Evolutionary conservation across 2,329 filamentous ascomycete species (phyloP).

Genomic region (Eutypella sp.): DNA sequence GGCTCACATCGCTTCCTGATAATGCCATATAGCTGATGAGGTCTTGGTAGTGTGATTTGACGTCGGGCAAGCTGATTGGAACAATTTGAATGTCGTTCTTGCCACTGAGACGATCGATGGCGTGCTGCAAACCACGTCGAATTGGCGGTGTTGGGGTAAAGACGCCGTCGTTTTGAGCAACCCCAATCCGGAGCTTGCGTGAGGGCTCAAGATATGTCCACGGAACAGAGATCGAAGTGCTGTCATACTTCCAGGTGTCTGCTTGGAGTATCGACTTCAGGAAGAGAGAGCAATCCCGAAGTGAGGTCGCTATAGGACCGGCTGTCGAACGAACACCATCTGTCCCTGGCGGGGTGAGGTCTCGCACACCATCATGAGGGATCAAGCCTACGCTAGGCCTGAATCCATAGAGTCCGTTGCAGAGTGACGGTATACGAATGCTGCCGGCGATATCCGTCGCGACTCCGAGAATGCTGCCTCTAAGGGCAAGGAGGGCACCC

Average conservation of each 20-base stretch:
- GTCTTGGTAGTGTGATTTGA: constrained; percentile 46
- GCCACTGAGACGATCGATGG: constrained; percentile 22
- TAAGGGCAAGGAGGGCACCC: constrained; percentile 13
- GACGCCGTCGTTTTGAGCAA: constrained; percentile 42
- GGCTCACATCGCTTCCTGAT: constrained; percentile 13
- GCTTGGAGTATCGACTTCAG: constrained; percentile 2
- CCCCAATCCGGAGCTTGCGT: constrained; percentile 29
- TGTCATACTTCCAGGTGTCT: constrained; percentile 3
- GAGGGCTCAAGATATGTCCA: constrained; percentile 25
- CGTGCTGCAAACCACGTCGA: constrained; percentile 34
- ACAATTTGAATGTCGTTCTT: constrained; percentile 46
- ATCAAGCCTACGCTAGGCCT: constrained; percentile 23
- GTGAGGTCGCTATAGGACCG: constrained; percentile 37
- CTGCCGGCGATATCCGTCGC: constrained; percentile 23
- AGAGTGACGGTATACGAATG: constrained; percentile 26
- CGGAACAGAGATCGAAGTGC: constrained; percentile 32
- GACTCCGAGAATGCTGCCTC: constrained; percentile 14
- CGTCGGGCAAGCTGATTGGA: constrained; percentile 46
- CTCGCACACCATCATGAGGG: constrained; percentile 35
- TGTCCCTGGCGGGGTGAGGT: constrained; percentile 47
- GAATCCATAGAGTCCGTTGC: constrained; percentile 27
- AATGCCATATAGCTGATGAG: constrained; percentile 25
- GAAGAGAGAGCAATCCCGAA: constrained; percentile 32
- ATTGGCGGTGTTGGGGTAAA: constrained; percentile 45
- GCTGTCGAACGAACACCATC: constrained; percentile 43